Evolutionary conservation across 108 stramenopile species (phyloP), one percentile per base, ranked within the genome.

Genomic region (Mayamaea pseudoterrestris): DNA sequence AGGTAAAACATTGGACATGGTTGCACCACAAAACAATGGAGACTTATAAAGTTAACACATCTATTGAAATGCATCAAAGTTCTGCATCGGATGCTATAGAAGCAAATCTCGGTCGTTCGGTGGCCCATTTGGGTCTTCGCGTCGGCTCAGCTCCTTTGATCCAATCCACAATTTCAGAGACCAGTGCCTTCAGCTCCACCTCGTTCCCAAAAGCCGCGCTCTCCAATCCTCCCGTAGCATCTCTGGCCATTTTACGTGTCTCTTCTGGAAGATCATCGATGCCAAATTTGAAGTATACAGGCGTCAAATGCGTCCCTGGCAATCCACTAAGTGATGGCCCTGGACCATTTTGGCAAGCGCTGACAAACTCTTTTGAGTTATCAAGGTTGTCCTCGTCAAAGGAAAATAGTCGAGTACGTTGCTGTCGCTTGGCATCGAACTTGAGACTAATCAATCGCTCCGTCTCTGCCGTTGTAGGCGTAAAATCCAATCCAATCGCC

Each of bases 361-460:
- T 30, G 3, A 66, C 25, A 52, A 89, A 83, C 30, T 74, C 43
- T 16, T 52, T 23, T 27, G 61, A 68, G 39, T 67, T 70, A 52
- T 89, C 81, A 32, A 89, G 49, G 17, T 60, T 64, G 36, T 89
- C 86, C 21, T 81, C 72, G 27, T 78, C 86, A 54, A 88, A 76
- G 14, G 63, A 56, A 65, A 89, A 89, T 28, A 89, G 27, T 47
- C 81, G 44, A 8, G 71, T 81, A 45, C 79, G 80, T 3, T 51
- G 25, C 58, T 76, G 55, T 8, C 69, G 35, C 5, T 32, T 48
- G 6, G 65, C 69, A 41, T 73, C 66, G 49, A 70, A 89, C 39
- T 80, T 80, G 18, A 64, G 31, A 21, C 49, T 49, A 29, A 83
- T 55, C n/a, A 88, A 60, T 23, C 71, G 63, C 30, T 80, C 59